Conservation (phyloP, 1,284 basidiomycete species). For the Rhodotorula sp. region DNA sequence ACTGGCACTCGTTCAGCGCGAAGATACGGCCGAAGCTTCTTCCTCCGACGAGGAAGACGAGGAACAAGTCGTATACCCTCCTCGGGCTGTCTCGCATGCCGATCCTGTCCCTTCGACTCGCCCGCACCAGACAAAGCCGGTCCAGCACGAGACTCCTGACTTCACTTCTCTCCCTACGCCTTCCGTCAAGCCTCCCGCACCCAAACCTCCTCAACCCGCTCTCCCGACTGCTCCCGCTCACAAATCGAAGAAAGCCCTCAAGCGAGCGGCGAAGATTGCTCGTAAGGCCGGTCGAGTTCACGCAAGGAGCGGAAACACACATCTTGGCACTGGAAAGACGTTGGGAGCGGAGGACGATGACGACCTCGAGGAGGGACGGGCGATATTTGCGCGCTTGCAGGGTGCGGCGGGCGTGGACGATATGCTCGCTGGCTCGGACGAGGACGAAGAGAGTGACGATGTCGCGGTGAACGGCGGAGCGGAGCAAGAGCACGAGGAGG, state of each 20-base stretch:
- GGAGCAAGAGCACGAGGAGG: constrained; percentile 4
- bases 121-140: not conserved
- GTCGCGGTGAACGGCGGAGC: not conserved
- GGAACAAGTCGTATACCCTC: constrained; percentile 18
- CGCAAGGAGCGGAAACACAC: constrained; percentile 26
- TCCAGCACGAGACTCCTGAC: not conserved
- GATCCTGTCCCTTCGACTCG: constrained; percentile 13
- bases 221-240: not conserved
- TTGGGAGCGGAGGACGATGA: constrained; percentile 14
- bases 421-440: constrained; percentile 14
- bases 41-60: constrained; percentile 2
- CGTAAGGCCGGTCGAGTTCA: constrained; percentile 29
- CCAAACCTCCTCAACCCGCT: not conserved
- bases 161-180: not conserved
- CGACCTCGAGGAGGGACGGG: constrained; percentile 9
- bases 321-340: not conserved
- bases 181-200: not conserved
- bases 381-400: constrained; percentile 21
- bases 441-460: constrained; percentile 1
- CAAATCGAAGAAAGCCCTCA: constrained; percentile 26
- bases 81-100: constrained; percentile 14
- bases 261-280: constrained; percentile 24
- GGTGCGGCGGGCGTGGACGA: constrained; percentile 17
- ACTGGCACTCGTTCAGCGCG: not conserved
- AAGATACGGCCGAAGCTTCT: not conserved